Evolutionary conservation across 163 green algal genomes (phyloP), one percentile per base, ranked within the genome.

Genomic region (Chlorella variabilis): DNA sequence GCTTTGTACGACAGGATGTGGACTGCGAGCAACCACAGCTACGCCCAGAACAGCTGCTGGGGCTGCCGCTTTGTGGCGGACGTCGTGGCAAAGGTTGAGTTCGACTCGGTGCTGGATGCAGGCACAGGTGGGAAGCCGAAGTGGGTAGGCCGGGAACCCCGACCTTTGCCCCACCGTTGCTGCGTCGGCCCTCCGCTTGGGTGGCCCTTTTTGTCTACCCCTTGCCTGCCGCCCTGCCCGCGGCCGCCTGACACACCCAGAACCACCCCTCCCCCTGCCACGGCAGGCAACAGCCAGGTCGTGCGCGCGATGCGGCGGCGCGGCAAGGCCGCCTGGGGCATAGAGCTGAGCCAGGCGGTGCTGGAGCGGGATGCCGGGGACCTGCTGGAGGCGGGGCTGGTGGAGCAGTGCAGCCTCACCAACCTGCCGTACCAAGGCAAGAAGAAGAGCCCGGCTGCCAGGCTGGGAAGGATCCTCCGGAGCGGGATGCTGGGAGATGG

Each of bases 21-120:
- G 70, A 77, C 70, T 8, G 68, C 27, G 31, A 65, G 31, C 48
- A 33, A 13, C 27, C n/a, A 38, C 18, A 38, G 48, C 23, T 77
- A 77, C 70, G 6, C 7, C 2, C 58, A 77, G 31, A 63, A 63
- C 70, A 66, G 45, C 70, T 77, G 70, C 70, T 77, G 70, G 70
- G 70, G 70, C 31, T 77, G 70, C 48, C 45, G 70, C 31, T 77
- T 66, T 49, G 70, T 65, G 31, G 70, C 48, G 0, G 70, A 77
- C 20, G 45, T 77, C 17, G 70, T 33, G 25, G 34, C 70, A 5
- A 65, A 65, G 20, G 17, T 77, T 3, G 31, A 63, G 31, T 77
- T 77, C 33, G 29, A 65, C 17, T 66, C 70, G 1, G 70, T 66
- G 48, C 31, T 77, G 70, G 70, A 77, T n/a, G 70, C 70, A 0